Evolutionary conservation across 2,329 filamentous ascomycete genomes (phyloP), one percentile per base, ranked within the genome.

Genomic region (Penicillium sumatraense): DNA sequence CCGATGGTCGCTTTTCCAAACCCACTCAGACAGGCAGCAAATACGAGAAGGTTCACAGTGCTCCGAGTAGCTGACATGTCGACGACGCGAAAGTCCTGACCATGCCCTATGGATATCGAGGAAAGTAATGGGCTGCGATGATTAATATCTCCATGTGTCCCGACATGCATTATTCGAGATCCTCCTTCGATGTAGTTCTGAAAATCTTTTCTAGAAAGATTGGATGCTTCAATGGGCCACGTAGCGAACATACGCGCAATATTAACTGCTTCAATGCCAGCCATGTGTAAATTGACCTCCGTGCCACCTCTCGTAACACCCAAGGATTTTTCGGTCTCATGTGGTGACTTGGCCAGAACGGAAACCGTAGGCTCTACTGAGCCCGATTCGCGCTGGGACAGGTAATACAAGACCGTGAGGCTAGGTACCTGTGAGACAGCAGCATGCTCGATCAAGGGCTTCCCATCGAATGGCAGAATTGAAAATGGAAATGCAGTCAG

Each of bases 211-310:
- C 64, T 53, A 14, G 64, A 57, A n/a, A 67, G 47, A 2, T 48
- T 38, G 14, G 61, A 65, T n/a, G 64, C 65, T 50, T 67, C 64
- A 21, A 67, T 63, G 2, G 65, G 65, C 62, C 62, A 66, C 23
- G 65, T 66, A 8, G 56, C 57, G 35, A 67, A 67, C 42, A 59
- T 54, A 18, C 59, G 59, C 11, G 65, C 63, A 26, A 67, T 67
- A 16, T 61, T 66, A 36, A 67, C 60, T 20, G 65, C 63, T 48
- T 67, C 65, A 31, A 67, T 61, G 6, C 55, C 62, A 4, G 65
- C 65, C 63, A 66, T 66, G 24, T 64, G 61, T 2, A 67, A 56
- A 38, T 58, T 59, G 3, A 33, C 42, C 21, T 66, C 63, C n/a
- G 56, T 41, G 3, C 38, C 49, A n/a, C n/a, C 50, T 47, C 59